Evolutionary conservation across 2,329 filamentous ascomycete genomes (phyloP).

Genomic region (Alternaria ethzedia): DNA sequence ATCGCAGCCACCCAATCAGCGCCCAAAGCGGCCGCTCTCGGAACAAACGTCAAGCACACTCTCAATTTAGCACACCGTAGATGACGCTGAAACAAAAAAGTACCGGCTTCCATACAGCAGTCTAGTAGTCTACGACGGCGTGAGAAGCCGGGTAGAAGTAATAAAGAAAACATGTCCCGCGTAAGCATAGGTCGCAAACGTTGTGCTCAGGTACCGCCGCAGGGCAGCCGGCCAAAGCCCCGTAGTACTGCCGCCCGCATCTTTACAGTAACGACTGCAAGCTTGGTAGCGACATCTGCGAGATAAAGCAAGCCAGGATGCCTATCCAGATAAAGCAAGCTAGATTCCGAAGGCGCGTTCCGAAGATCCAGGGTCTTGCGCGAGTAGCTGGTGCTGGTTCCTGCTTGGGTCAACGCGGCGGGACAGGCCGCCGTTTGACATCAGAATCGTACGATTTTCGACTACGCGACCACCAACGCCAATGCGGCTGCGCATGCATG

Average conservation of each 20-base stretch:
- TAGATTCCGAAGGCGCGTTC: slow-evolving; percentile 22
- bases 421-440: slow-evolving; percentile 25
- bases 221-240: neutral
- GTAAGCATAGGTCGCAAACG: neutral
- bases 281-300: neutral
- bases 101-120: neutral
- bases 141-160: neutral
- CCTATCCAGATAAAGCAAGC: neutral
- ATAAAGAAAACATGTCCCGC: neutral
- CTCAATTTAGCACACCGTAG: neutral
- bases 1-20: slow-evolving; percentile 19
- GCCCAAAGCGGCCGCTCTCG: slow-evolving; percentile 4
- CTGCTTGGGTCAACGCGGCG: slow-evolving; percentile 3
- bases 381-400: neutral
- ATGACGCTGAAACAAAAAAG: slow-evolving; percentile 7
- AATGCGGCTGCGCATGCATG: slow-evolving; percentile 12
- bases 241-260: neutral
- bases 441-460: slow-evolving; percentile 42
- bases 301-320: neutral
- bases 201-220: neutral
- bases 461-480: slow-evolving; percentile 12
- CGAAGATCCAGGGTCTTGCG: slow-evolving; percentile 11
- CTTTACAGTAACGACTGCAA: neutral
- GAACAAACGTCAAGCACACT: neutral
- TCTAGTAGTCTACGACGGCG: neutral